phyloP scores from a whole-genome alignment of 805 yeast species.

The Suhomyces sp. region DNA sequence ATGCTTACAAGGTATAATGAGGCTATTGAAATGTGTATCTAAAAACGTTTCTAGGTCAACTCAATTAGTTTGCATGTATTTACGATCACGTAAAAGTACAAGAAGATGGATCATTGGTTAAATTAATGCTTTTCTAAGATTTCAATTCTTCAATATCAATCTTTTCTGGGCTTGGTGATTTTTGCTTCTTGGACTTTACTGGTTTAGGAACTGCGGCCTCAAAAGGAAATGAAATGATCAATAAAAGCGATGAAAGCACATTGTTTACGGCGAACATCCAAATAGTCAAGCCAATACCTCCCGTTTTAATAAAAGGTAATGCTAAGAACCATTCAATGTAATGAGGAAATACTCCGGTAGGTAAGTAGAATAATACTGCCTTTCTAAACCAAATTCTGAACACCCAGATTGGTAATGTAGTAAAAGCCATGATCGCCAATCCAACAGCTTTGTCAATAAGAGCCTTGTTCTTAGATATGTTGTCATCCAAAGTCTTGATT shows the following conservation, averaged over 20 bases:
- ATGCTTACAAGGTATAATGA: constrained; percentile 7
- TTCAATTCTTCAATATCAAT: background rate
- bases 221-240: constrained; percentile 16
- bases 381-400: constrained; percentile 55
- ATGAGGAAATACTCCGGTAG: constrained; percentile 55
- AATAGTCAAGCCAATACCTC: constrained; percentile 58
- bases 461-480: constrained; percentile 37
- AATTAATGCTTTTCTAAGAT: background rate
- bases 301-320: constrained; percentile 62
- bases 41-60: no score
- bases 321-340: constrained; percentile 55
- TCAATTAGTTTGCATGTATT: no score
- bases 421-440: constrained; percentile 33
- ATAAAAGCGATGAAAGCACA: constrained; percentile 21
- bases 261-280: constrained; percentile 50
- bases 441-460: constrained; percentile 34
- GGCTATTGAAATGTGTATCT: no score
- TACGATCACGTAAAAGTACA: no score
- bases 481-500: constrained; percentile 42
- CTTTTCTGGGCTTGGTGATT: no score
- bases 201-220: constrained; percentile 10
- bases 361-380: constrained; percentile 56
- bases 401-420: constrained; percentile 49
- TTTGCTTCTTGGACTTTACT: constrained; percentile 1
- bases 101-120: no score